Evolutionary conservation across 2,329 filamentous ascomycete genomes (phyloP).

Genomic region (Penicillium oxalicum): DNA sequence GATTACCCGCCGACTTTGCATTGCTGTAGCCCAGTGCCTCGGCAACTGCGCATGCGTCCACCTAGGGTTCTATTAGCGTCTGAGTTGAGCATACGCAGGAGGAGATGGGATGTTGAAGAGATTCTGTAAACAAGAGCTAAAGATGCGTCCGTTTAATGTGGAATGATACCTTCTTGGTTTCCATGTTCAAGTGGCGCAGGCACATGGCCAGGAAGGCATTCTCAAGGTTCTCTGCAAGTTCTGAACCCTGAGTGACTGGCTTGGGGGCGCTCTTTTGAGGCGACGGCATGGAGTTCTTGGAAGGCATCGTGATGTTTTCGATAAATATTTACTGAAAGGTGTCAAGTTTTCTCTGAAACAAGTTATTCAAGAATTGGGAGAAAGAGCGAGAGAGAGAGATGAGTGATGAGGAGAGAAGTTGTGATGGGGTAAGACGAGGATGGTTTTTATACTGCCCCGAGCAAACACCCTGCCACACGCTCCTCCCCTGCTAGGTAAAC

Average conservation of each 20-base stretch:
- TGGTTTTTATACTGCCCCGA: no score
- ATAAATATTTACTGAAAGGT: background rate
- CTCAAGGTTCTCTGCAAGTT: background rate
- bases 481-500: no score
- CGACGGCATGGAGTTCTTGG: background rate
- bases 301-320: background rate
- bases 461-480: no score
- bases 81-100: no score
- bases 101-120: background rate
- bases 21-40: slow-evolving; percentile 24
- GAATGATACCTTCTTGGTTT: background rate
- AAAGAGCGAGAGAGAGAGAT: background rate
- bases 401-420: background rate
- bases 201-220: slow-evolving; percentile 5
- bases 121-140: background rate
- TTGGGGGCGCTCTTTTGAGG: background rate
- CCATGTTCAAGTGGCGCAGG: background rate
- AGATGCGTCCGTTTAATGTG: background rate
- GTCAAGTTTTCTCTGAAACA: no score
- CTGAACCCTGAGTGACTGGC: background rate
- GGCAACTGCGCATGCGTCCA: slow-evolving; percentile 24
- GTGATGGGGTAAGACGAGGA: background rate
- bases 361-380: background rate
- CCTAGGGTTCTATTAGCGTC: slow-evolving; percentile 4
- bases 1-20: slow-evolving; percentile 23